phyloP scores from a whole-genome alignment of 306 rosid genomes.

The Prinsepia uniflora region DNA sequence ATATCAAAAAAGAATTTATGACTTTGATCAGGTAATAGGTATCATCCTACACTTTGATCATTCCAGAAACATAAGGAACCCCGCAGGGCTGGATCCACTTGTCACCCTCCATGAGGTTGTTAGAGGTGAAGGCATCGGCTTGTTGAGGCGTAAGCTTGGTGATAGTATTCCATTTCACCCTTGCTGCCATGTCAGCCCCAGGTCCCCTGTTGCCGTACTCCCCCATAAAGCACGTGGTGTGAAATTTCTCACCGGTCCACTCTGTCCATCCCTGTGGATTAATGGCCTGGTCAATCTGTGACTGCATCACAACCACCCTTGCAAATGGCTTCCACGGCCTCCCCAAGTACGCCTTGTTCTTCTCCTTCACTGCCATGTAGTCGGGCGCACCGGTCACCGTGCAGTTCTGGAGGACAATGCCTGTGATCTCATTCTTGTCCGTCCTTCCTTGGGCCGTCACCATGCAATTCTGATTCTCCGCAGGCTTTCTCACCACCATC shows the following conservation, averaged over 20 bases:
- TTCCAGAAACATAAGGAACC: constrained; percentile 10
- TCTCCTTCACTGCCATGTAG: not conserved
- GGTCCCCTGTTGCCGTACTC: constrained; percentile 25
- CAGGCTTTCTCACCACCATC: not conserved
- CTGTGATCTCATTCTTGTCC: constrained; percentile 17
- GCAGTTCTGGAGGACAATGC: constrained; percentile 26
- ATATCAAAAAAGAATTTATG: not conserved
- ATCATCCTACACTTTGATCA: not conserved
- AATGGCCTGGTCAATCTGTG: constrained; percentile 8
- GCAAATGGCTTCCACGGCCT: constrained; percentile 29
- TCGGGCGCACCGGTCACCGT: constrained; percentile 10
- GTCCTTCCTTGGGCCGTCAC: constrained; percentile 31
- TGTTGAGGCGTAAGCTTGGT: not conserved
- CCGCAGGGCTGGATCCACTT: constrained; percentile 15
- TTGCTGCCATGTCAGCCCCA: not conserved
- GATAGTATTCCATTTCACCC: constrained; percentile 16
- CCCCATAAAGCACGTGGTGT: not conserved
- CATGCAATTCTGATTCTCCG: not conserved
- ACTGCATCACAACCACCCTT: constrained; percentile 21
- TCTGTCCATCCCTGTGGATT: constrained; percentile 18
- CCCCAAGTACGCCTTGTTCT: constrained; percentile 27
- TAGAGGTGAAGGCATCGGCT: not conserved
- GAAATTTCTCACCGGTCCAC: not conserved
- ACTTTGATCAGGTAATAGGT: not conserved
- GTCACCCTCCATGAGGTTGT: constrained; percentile 2